Percentiles rank a stretch among this genome's conserved stretches.
Evolutionary conservation across 345 rosid species (phyloP).

Genomic region (Eucalyptus polyanthemos): DNA sequence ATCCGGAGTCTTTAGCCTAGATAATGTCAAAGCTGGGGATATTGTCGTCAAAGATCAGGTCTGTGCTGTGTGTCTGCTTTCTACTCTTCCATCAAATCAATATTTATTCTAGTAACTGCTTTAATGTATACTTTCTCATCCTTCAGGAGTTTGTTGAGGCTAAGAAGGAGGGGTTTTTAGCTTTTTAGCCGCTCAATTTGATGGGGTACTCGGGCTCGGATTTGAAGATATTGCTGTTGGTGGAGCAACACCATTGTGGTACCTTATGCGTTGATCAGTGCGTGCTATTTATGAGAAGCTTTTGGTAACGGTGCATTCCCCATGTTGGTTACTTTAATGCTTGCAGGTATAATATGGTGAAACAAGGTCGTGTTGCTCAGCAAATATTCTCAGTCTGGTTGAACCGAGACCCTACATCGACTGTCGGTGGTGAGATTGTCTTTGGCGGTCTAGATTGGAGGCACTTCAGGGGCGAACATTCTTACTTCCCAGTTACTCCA

Average conservation of each 20-base stretch:
- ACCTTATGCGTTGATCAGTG: neutral
- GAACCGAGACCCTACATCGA: constrained; percentile 22
- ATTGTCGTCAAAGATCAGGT: constrained; percentile 30
- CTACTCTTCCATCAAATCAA: neutral
- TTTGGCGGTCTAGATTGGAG: constrained; percentile 57
- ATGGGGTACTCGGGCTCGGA: constrained; percentile 45
- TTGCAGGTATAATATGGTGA: constrained; percentile 39
- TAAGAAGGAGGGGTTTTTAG: constrained; percentile 26
- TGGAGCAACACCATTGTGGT: constrained; percentile 42
- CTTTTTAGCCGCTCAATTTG: constrained; percentile 30
- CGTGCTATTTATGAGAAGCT: neutral
- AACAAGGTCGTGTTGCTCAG: constrained; percentile 34
- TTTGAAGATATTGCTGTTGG: constrained; percentile 22
- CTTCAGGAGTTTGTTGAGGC: constrained; percentile 46
- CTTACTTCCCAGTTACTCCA: constrained; percentile 23
- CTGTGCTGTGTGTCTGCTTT: neutral
- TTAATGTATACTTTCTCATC: neutral
- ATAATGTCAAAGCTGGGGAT: constrained; percentile 41
- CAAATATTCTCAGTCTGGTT: constrained; percentile 43
- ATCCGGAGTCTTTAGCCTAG: constrained; percentile 43
- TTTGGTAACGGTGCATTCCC: neutral
- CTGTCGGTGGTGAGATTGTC: constrained; percentile 38
- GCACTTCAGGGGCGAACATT: constrained; percentile 46
- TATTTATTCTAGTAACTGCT: neutral
- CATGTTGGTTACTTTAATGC: neutral